Conservation (phyloP, 164 flowering plant species). For the Macadamia tetraphylla region DNA sequence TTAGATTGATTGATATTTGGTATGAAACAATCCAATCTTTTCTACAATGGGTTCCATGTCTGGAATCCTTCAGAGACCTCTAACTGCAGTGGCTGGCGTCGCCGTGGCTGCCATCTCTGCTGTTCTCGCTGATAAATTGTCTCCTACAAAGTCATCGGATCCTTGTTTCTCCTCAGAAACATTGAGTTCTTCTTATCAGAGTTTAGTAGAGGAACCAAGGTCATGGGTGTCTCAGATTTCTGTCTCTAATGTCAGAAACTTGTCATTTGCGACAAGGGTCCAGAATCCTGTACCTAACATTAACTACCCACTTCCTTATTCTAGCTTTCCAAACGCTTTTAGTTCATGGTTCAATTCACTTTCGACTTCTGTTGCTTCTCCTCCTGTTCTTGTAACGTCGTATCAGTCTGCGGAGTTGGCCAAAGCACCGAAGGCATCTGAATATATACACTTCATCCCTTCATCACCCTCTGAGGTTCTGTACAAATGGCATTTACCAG, state of each 20-base stretch:
- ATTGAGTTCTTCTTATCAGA: constrained; percentile 11
- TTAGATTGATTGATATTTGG: constrained; percentile 11
- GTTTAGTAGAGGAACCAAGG: constrained; percentile 20
- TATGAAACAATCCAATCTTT: constrained; percentile 9
- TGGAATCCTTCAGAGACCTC: constrained; percentile 67
- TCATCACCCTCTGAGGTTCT: constrained; percentile 46
- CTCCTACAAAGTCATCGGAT: constrained; percentile 25
- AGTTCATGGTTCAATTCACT: constrained; percentile 9
- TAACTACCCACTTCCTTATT: constrained; percentile 23
- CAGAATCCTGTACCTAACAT: constrained; percentile 46
- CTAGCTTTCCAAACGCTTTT: constrained; percentile 4
- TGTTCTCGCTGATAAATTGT: constrained; percentile 44
- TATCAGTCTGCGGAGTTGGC: constrained; percentile 62
- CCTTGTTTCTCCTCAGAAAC: constrained; percentile 21
- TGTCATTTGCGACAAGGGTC: constrained; percentile 45
- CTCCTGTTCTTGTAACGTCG: constrained; percentile 33
- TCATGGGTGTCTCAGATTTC: constrained; percentile 51
- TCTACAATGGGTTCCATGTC: constrained; percentile 60
- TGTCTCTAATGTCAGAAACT: constrained; percentile 42
- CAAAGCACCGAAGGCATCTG: constrained; percentile 41
- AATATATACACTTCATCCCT: constrained; percentile 17
- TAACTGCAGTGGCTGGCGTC: constrained; percentile 63
- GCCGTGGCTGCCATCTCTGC: constrained; percentile 56
- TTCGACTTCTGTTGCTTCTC: constrained; percentile 25
- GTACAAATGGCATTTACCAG: constrained; percentile 92